Percentiles rank a stretch among this genome's conserved stretches.
These are phyloP conservation scores for Cenchrus purpureus DNA, from an alignment of 176 grass and related monocot genomes.

Conservation along the genomic window DNA sequence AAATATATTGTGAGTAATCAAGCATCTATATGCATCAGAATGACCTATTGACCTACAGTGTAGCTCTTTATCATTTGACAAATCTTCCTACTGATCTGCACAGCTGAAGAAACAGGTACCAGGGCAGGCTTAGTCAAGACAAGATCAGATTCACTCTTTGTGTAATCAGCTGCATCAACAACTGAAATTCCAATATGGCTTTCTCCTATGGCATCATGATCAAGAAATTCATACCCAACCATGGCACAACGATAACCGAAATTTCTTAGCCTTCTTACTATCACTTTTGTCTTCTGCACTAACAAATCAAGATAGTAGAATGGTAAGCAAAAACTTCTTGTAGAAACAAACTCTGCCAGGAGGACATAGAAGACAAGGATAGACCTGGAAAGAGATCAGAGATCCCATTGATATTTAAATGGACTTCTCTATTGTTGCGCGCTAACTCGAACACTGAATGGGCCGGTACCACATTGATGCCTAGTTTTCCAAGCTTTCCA, in stretches of 20 bases:
- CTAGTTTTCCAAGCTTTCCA: constrained; percentile 54
- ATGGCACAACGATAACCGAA: constrained; percentile 42
- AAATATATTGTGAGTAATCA: constrained; percentile 8
- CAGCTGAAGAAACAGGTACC: constrained; percentile 43
- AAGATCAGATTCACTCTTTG: constrained; percentile 61
- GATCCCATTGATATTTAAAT: constrained; percentile 43
- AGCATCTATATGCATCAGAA: constrained; percentile 28
- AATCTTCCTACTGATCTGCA: constrained; percentile 49
- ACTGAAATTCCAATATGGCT: constrained; percentile 55
- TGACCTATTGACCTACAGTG: constrained; percentile 39
- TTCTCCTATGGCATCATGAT: constrained; percentile 60
- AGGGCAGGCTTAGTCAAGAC: constrained; percentile 47
- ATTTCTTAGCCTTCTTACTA: constrained; percentile 40
- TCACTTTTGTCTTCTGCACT: constrained; percentile 51
- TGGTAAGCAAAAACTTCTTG: constrained; percentile 33
- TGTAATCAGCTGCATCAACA: constrained; percentile 56
- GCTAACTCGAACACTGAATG: constrained; percentile 44
- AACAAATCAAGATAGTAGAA: constrained; percentile 42
- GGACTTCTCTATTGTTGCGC: constrained; percentile 35
- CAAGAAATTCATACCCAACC: constrained; percentile 51
- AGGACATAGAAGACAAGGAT: constrained; percentile 13
- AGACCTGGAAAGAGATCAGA: constrained; percentile 49
- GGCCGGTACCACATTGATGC: constrained; percentile 46
- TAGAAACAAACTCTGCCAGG: neutral
- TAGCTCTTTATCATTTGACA: constrained; percentile 46